phyloP scores from a whole-genome alignment of 495 filamentous ascomycete genomes.

The Trichoderma asperelloides region DNA sequence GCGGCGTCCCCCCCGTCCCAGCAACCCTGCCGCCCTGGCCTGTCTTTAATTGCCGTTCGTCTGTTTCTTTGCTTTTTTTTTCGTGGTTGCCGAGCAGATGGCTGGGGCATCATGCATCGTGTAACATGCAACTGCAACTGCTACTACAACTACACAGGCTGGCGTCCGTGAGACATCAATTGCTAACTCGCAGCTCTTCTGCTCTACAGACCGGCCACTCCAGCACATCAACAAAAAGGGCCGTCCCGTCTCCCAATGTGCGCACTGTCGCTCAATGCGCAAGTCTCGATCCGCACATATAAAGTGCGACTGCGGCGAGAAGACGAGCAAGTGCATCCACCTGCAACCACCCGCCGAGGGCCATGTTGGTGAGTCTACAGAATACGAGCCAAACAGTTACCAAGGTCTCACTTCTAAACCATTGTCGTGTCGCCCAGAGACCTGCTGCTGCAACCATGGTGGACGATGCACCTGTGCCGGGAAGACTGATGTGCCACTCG shows the following conservation, averaged over 20 bases:
- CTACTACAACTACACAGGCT: background rate
- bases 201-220: slow-evolving; percentile 69
- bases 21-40: background rate
- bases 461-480: slow-evolving; percentile 83
- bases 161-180: background rate
- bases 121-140: background rate
- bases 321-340: slow-evolving; percentile 66
- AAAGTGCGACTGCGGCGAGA: slow-evolving; percentile 96
- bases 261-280: slow-evolving; percentile 92
- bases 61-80: background rate
- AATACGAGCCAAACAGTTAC: slow-evolving; percentile 24
- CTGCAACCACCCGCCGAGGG: slow-evolving; percentile 42
- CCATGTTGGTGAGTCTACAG: slow-evolving; percentile 42
- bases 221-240: slow-evolving; percentile 98
- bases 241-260: slow-evolving; percentile 95
- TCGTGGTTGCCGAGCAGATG: background rate
- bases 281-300: slow-evolving; percentile 94
- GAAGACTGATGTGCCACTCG: slow-evolving; percentile 78
- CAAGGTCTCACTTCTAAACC: slow-evolving; percentile 36
- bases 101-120: background rate
- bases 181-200: slow-evolving; percentile 24
- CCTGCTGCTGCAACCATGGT: slow-evolving; percentile 85
- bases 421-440: slow-evolving; percentile 48
- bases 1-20: background rate
- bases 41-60: background rate